These are phyloP conservation scores for Rubroboletus pulcherrimus DNA, from an alignment of 768 basidiomycete genomes.

Conservation along the genomic window DNA sequence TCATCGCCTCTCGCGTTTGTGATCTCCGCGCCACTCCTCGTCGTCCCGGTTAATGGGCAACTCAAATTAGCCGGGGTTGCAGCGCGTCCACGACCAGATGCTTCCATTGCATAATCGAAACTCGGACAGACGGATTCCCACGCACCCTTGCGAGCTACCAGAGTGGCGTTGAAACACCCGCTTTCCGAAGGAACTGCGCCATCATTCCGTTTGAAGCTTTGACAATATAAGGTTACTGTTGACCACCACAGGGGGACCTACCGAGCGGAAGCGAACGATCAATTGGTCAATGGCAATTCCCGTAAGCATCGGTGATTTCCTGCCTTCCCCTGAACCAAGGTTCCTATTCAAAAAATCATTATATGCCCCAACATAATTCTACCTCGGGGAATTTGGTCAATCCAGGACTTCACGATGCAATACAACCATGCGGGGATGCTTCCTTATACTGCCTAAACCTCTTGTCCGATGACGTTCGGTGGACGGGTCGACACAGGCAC, in stretches of 20 bases:
- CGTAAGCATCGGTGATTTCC: constrained; percentile 7
- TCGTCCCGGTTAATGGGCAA: neutral
- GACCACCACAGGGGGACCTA: neutral
- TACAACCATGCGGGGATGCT: constrained; percentile 24
- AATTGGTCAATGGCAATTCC: constrained; percentile 10
- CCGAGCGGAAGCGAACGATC: constrained; percentile 3
- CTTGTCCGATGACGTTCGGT: constrained; percentile 9
- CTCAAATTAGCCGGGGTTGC: neutral
- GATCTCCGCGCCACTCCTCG: neutral
- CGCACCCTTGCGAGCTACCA: neutral
- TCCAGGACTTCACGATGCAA: constrained; percentile 9
- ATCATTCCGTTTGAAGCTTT: neutral
- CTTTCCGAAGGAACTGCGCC: constrained; percentile 2
- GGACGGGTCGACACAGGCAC: constrained; percentile 15
- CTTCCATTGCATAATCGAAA: neutral
- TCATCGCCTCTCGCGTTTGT: neutral
- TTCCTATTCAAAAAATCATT: constrained; percentile 3
- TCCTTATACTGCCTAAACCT: constrained; percentile 1
- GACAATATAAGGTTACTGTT: neutral
- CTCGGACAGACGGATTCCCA: constrained; percentile 1
- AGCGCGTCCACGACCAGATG: neutral
- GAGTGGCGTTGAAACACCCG: constrained; percentile 1
- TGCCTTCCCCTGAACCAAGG: constrained; percentile 1
- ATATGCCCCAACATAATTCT: neutral
- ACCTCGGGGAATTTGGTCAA: neutral